Conservation (phyloP, 2,329 filamentous ascomycete species). For the Claviceps sp. region DNA sequence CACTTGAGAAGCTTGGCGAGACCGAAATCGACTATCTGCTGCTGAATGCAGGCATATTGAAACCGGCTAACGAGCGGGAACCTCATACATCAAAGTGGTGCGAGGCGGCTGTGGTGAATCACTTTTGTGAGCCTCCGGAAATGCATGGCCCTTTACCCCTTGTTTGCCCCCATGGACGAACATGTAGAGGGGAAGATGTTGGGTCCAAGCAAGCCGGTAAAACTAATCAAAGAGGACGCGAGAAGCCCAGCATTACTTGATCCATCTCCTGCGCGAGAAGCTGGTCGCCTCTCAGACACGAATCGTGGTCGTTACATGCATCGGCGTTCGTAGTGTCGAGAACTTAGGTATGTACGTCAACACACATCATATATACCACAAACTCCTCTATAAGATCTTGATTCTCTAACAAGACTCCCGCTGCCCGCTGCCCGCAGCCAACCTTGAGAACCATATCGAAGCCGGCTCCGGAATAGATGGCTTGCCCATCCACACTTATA, state of each 20-base stretch:
- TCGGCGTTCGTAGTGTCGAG: conserved; percentile 27
- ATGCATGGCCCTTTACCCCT: no score
- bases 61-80: conserved; percentile 20
- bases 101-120: conserved; percentile 37
- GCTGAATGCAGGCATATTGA: conserved; percentile 32
- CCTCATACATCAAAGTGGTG: conserved; percentile 34
- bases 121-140: conserved; percentile 27
- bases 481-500: conserved; percentile 23
- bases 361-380: background rate
- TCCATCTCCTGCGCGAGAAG: conserved; percentile 34
- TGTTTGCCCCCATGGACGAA: no score
- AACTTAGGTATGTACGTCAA: conserved; percentile 20
- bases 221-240: background rate
- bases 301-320: conserved; percentile 37
- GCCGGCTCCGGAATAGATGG: conserved; percentile 21
- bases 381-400: no score
- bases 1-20: conserved; percentile 18
- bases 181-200: no score
- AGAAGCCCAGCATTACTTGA: conserved; percentile 39
- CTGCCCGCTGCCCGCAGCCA: conserved; percentile 16
- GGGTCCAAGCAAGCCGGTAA: no score
- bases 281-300: conserved; percentile 31
- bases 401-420: background rate
- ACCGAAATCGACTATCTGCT: conserved; percentile 33
- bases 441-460: conserved; percentile 25